Evolutionary conservation across 169 alveolate species (phyloP).

Genomic region (Eimeria acervulina): DNA sequence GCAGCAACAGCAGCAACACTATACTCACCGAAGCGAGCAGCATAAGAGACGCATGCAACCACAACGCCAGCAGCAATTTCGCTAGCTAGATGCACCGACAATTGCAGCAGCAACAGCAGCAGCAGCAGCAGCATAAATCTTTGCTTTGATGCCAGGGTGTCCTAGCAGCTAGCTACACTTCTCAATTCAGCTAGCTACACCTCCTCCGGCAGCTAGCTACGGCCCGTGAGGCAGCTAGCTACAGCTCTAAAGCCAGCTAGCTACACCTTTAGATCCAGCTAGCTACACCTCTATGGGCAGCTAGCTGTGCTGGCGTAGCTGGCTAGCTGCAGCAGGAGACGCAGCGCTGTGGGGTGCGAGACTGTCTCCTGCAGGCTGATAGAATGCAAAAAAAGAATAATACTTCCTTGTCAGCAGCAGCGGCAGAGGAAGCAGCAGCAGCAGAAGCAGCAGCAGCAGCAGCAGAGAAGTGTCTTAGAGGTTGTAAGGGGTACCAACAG

Average conservation of each 20-base stretch:
- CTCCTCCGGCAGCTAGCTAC: neutral
- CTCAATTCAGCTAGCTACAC: neutral
- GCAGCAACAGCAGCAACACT: neutral
- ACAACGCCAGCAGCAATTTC: neutral
- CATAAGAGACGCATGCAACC: neutral
- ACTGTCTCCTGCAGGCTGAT: too few relatives aligned
- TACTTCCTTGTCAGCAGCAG: too few relatives aligned
- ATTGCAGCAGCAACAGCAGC: conserved; percentile 19
- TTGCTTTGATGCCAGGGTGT: too few relatives aligned
- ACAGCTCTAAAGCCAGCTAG: too few relatives aligned
- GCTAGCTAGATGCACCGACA: neutral
- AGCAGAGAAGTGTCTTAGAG: too few relatives aligned
- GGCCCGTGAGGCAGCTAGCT: neutral
- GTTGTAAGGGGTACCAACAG: too few relatives aligned
- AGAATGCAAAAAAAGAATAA: too few relatives aligned
- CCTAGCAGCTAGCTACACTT: too few relatives aligned
- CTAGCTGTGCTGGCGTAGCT: neutral
- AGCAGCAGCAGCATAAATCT: neutral
- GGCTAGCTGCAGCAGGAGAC: neutral
- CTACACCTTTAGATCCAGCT: neutral
- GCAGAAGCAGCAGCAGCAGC: too few relatives aligned
- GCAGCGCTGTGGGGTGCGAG: neutral
- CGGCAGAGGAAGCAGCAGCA: too few relatives aligned
- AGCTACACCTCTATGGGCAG: neutral
- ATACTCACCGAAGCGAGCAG: neutral